Percentiles rank a stretch among this genome's conserved stretches.
These are phyloP conservation scores for Penicillium sp. DNA, from an alignment of 2,329 filamentous ascomycete genomes.

Conservation along the genomic window DNA sequence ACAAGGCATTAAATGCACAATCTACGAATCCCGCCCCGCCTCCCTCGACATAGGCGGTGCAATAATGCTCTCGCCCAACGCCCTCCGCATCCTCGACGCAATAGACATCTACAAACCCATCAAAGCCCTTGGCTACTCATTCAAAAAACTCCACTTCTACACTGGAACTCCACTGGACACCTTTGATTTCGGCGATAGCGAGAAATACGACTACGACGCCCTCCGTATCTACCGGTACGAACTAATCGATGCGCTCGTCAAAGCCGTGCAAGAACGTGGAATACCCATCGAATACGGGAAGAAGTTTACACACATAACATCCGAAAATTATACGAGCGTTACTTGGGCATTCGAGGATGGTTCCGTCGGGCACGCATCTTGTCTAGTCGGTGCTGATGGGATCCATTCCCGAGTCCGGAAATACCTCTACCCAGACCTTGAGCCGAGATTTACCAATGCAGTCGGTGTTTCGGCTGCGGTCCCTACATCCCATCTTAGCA, in stretches of 20 bases:
- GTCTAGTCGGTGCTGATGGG: conserved; percentile 60
- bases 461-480: conserved; percentile 41
- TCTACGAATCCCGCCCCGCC: conserved; percentile 53
- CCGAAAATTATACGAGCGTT: conserved; percentile 43
- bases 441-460: conserved; percentile 54
- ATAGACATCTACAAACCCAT: conserved; percentile 52
- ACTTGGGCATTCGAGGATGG: conserved; percentile 52
- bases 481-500: conserved; percentile 38
- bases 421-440: conserved; percentile 51
- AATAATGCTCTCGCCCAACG: conserved; percentile 61
- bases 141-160: conserved; percentile 51
- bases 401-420: conserved; percentile 58
- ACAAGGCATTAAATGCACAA: conserved; percentile 49
- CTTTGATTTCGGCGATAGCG: conserved; percentile 51
- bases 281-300: conserved; percentile 50
- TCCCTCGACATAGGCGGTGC: conserved; percentile 54
- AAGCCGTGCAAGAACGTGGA: conserved; percentile 33
- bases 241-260: conserved; percentile 52
- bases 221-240: conserved; percentile 56
- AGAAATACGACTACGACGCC: conserved; percentile 54
- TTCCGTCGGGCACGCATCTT: conserved; percentile 36
- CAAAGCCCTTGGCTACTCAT: conserved; percentile 49
- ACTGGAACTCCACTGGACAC: conserved; percentile 32
- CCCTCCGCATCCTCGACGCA: conserved; percentile 54
- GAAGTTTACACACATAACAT: conserved; percentile 48